Percentiles rank a stretch among this genome's conserved stretches.
phyloP scores from a whole-genome alignment of 345 rosid genomes.

The Linum lewisii region DNA sequence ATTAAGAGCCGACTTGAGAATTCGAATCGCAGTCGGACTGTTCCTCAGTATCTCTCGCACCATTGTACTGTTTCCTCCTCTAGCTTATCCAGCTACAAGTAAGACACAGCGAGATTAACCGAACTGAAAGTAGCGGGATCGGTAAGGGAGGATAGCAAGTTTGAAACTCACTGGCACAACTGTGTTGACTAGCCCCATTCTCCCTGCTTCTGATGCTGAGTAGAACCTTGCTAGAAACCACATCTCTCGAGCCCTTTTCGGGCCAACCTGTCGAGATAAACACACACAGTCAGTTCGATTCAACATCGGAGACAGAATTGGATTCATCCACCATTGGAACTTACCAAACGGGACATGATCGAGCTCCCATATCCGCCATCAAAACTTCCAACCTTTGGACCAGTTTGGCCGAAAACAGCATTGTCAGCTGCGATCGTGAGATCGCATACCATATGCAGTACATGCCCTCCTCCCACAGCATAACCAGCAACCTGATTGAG shows the following conservation, averaged over 20 bases:
- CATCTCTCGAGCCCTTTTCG: conserved; percentile 91
- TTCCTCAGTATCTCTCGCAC: conserved; percentile 87
- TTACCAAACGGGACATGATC: conserved; percentile 91
- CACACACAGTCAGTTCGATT: neutral
- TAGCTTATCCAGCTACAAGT: conserved; percentile 51
- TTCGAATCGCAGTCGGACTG: conserved; percentile 88
- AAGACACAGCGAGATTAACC: neutral
- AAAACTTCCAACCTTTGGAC: conserved; percentile 99
- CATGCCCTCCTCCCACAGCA: conserved; percentile 94
- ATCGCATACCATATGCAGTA: conserved; percentile 93
- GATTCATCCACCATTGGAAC: neutral
- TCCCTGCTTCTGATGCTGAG: conserved; percentile 78
- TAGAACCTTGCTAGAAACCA: conserved; percentile 91
- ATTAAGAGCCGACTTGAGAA: conserved; percentile 83
- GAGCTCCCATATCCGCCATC: conserved; percentile 99
- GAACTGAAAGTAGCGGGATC: neutral
- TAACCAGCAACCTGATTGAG: conserved; percentile 78
- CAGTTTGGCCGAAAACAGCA: conserved; percentile 90
- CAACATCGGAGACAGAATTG: neutral
- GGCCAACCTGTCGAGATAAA: conserved; percentile 51
- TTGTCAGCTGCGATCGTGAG: conserved; percentile 89
- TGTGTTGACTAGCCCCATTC: conserved; percentile 87
- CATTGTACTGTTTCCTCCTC: conserved; percentile 84
- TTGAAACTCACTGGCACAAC: conserved; percentile 65
- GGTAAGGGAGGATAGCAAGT: neutral